Percentiles rank a stretch among this genome's conserved stretches.
Conservation (phyloP, 1,284 basidiomycete species). For the Ceratobasidium papillatum region DNA sequence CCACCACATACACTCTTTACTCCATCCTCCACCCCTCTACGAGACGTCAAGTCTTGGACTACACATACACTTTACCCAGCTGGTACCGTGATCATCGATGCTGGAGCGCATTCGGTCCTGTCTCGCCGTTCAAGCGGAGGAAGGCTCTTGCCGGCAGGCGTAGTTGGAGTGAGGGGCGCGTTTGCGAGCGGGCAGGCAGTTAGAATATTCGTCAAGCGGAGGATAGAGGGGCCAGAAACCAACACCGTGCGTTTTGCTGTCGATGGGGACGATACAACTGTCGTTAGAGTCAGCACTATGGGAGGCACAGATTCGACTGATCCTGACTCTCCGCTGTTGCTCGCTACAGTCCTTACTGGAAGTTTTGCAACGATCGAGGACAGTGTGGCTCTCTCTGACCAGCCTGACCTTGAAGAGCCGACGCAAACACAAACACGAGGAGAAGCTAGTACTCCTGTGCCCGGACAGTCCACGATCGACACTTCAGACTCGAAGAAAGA, state of each 20-base stretch:
- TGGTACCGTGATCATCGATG: conserved; percentile 87
- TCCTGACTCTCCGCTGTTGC: conserved; percentile 32
- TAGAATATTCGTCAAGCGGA: conserved; percentile 69
- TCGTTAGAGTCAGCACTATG: conserved; percentile 47
- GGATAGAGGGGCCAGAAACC: neutral
- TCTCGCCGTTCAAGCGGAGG: conserved; percentile 88
- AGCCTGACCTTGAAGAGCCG: neutral
- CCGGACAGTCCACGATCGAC: neutral
- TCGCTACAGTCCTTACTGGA: conserved; percentile 33
- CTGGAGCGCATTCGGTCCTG: conserved; percentile 88
- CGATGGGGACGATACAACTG: conserved; percentile 59
- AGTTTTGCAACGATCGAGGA: conserved; percentile 24
- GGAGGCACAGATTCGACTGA: conserved; percentile 13
- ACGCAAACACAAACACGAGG: neutral
- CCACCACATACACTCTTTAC: conserved; percentile 91
- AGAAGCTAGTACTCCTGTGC: neutral
- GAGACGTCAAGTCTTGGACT: conserved; percentile 96
- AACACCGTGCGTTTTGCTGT: conserved; percentile 39
- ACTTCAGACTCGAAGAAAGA: conserved; percentile 47
- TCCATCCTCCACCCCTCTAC: conserved; percentile 76
- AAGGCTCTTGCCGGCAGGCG: conserved; percentile 88
- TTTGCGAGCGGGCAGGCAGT: conserved; percentile 97
- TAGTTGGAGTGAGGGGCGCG: conserved; percentile 83
- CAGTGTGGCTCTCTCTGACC: conserved; percentile 12
- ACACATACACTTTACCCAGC: conserved; percentile 90